Base-by-base conservation (phyloP, 352 stramenopile species). In the Phytophthora fragariae region DNA sequence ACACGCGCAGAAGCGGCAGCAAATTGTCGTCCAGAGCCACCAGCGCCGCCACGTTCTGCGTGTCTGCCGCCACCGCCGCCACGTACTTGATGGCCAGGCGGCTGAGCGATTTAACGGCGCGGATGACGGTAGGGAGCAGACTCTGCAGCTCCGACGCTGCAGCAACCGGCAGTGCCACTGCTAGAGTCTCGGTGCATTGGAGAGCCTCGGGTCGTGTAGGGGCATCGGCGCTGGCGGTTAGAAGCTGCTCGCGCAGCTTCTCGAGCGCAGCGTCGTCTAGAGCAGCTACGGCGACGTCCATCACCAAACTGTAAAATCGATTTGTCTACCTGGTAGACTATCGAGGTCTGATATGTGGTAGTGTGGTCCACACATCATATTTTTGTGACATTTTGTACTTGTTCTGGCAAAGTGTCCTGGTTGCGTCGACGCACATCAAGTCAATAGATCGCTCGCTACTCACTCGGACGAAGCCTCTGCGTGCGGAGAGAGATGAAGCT, bases 71-170 rank as follows among this genome's bases (percentile, higher is more conserved):
- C 7, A 60, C 52, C 1, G 68, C 55, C 33, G 57, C 29, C 19
- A 77, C 59, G 44, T 61, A 76, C 17, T 72, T 75, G 24, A 76
- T 73, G 15, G 37, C 56, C 5, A 62, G 39, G 35, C 76, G 70
- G 57, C 82, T 78, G 24, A 87, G 62, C 41, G 58, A n/a, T 73
- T 86, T 83, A 39, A 77, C 69, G 37, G 73, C 57, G 47, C 57
- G 57, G n/a, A 67, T 41, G 8, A 69, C 24, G 12, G 55, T n/a
- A 0, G 12, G 17, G 4, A 71, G 10, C 6, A 60, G 49, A 27
- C 35, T 29, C 44, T 57, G 27, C 14, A 83, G 50, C 44, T 80
- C 66, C 2, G 2, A 2, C 8, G 66, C 49, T 15, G 31, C 61
- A 1, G 62, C 27, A 29, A 37, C 2, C 17, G 8, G 1, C 17